phyloP scores from a whole-genome alignment of 345 rosid species.

The Anacardium occidentale region DNA sequence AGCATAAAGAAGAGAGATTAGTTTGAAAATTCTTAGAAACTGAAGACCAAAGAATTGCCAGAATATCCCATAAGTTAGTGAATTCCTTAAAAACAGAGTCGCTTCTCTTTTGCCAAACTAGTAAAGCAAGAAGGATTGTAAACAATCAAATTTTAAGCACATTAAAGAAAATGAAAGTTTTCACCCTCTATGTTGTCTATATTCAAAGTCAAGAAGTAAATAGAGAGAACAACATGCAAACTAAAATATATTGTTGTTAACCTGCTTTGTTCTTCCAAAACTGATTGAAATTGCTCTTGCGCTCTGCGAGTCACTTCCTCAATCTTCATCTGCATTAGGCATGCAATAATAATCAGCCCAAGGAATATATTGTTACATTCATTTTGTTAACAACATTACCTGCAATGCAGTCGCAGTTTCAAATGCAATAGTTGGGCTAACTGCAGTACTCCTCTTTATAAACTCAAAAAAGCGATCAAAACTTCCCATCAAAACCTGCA shows the following conservation, averaged over 20 bases:
- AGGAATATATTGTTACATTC: background rate
- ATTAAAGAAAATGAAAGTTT: background rate
- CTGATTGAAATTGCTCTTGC: constrained; percentile 95
- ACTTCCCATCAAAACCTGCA: constrained; percentile 88
- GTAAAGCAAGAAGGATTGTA: background rate
- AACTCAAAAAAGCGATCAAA: constrained; percentile 84
- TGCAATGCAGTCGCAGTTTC: constrained; percentile 98
- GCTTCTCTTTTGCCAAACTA: too few relatives aligned
- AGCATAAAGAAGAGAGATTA: too few relatives aligned
- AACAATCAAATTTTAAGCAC: constrained; percentile 3
- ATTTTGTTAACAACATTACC: constrained; percentile 51
- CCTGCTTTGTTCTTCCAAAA: constrained; percentile 96
- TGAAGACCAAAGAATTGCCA: too few relatives aligned
- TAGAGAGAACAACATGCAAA: constrained; percentile 10
- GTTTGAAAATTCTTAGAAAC: too few relatives aligned
- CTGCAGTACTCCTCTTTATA: constrained; percentile 90
- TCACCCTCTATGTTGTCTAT: background rate
- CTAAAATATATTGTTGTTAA: constrained; percentile 24
- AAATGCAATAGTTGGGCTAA: constrained; percentile 87
- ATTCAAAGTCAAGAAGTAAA: background rate
- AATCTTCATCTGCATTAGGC: constrained; percentile 63
- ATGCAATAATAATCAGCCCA: constrained; percentile 21
- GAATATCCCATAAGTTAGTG: too few relatives aligned
- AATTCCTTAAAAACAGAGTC: too few relatives aligned
- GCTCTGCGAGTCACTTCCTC: constrained; percentile 97